Conservation (phyloP, 345 rosid species). For the Nephelium lappaceum region DNA sequence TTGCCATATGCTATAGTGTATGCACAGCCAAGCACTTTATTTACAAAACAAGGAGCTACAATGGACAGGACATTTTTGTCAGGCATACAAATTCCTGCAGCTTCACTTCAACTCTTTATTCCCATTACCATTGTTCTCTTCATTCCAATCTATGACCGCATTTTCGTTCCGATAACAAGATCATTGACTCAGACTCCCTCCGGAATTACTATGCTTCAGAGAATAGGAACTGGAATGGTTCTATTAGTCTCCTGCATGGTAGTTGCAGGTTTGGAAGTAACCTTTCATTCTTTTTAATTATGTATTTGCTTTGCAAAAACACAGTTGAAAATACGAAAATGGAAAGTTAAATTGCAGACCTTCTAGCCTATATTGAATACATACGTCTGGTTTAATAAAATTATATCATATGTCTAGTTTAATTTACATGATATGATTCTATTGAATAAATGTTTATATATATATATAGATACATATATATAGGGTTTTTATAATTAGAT, state of each 20-base stretch:
- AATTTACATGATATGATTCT: too few relatives aligned
- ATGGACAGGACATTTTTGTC: constrained; percentile 56
- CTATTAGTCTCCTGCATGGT: constrained; percentile 26
- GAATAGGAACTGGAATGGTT: constrained; percentile 28
- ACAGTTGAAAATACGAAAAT: too few relatives aligned
- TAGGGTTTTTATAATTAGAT: too few relatives aligned
- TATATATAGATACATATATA: too few relatives aligned
- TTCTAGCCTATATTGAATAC: too few relatives aligned
- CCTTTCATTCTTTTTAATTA: too few relatives aligned
- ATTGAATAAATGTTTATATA: too few relatives aligned
- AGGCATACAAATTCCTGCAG: constrained; percentile 45
- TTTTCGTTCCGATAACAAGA: constrained; percentile 31
- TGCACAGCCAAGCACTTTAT: constrained; percentile 61
- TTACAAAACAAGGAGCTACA: constrained; percentile 69
- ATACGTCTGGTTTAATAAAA: too few relatives aligned
- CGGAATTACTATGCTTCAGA: constrained; percentile 25
- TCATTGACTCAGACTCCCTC: constrained; percentile 17
- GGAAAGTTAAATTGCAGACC: too few relatives aligned
- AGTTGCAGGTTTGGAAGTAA: constrained; percentile 15
- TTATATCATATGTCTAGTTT: too few relatives aligned
- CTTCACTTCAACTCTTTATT: constrained; percentile 41
- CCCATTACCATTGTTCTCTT: constrained; percentile 22
- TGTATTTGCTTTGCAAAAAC: too few relatives aligned
- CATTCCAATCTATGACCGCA: too few relatives aligned
- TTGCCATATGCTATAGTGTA: constrained; percentile 51